These are phyloP conservation scores for Ophiostoma himal-ulmi DNA, from an alignment of 2,329 filamentous ascomycete species.

Conservation along the genomic window DNA sequence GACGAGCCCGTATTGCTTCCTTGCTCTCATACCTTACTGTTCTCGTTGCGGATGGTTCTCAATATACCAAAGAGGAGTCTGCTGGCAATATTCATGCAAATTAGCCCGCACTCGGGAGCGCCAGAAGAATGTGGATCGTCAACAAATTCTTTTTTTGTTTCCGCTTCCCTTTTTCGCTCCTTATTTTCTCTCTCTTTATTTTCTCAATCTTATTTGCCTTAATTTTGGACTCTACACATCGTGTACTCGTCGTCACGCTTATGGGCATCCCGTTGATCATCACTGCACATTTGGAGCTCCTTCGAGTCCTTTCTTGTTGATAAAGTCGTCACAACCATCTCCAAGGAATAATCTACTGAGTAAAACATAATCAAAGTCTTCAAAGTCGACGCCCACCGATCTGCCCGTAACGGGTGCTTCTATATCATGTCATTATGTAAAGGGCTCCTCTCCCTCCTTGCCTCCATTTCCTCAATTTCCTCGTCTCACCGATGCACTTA, in stretches of 20 bases:
- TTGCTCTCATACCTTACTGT: neutral
- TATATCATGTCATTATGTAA: neutral
- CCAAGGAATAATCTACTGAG: neutral
- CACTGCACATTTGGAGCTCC: neutral
- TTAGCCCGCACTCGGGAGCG: neutral
- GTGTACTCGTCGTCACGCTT: constrained; percentile 14
- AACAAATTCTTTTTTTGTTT: neutral
- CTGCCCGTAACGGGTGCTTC: neutral
- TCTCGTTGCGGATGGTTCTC: neutral
- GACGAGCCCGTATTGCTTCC: neutral
- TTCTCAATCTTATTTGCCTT: neutral
- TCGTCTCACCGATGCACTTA: neutral
- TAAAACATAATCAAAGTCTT: neutral
- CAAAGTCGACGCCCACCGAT: neutral
- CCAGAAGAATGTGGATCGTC: neutral
- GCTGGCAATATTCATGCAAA: neutral
- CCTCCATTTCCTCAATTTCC: neutral
- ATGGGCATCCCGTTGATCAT: constrained; percentile 6
- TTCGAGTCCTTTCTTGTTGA: neutral
- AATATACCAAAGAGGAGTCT: neutral
- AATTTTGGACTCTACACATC: neutral
- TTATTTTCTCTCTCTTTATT: neutral
- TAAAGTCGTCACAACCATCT: neutral
- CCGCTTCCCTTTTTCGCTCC: neutral
- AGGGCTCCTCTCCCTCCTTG: neutral